These are phyloP conservation scores for Amanita fuliginea DNA, from an alignment of 768 basidiomycete genomes.

Conservation along the genomic window DNA sequence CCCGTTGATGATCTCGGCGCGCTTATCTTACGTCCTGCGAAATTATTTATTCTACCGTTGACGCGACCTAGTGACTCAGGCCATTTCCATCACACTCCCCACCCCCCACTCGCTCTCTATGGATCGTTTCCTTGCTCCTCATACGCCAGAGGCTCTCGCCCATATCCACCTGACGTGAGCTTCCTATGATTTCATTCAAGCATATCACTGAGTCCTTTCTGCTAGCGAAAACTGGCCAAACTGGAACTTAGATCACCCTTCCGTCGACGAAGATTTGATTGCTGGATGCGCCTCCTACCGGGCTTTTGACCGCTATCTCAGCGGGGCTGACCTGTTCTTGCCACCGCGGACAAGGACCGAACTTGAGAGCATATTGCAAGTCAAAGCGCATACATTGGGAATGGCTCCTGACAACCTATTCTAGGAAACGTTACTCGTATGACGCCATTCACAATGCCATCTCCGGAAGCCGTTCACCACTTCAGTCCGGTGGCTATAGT, in stretches of 20 bases:
- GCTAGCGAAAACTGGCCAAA: constrained; percentile 52
- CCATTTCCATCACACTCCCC: too few species aligned
- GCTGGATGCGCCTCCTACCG: constrained; percentile 75
- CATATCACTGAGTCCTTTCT: constrained; percentile 11
- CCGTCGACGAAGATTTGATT: constrained; percentile 62
- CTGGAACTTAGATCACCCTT: constrained; percentile 64
- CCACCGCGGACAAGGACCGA: constrained; percentile 53
- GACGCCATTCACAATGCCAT: constrained; percentile 79
- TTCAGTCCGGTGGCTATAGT: constrained; percentile 44
- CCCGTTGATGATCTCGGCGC: neutral
- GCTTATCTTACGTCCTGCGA: neutral
- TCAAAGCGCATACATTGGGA: constrained; percentile 5
- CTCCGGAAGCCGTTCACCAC: constrained; percentile 50
- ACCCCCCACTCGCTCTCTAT: constrained; percentile 22
- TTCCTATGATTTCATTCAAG: constrained; percentile 1
- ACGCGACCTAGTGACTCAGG: neutral
- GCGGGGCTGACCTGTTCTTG: constrained; percentile 61
- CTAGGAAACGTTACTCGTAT: constrained; percentile 63
- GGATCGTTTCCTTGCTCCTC: constrained; percentile 65
- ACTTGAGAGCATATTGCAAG: constrained; percentile 65
- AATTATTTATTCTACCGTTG: neutral
- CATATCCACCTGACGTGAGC: constrained; percentile 58
- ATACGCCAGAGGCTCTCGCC: constrained; percentile 65
- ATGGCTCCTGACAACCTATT: neutral
- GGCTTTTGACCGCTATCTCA: constrained; percentile 64